A percentile compares a stretch with the other conserved stretches of the same genome.
These are phyloP conservation scores for Papiliotrema flavescens DNA, from an alignment of 1,284 basidiomycete genomes.

Conservation along the genomic window DNA sequence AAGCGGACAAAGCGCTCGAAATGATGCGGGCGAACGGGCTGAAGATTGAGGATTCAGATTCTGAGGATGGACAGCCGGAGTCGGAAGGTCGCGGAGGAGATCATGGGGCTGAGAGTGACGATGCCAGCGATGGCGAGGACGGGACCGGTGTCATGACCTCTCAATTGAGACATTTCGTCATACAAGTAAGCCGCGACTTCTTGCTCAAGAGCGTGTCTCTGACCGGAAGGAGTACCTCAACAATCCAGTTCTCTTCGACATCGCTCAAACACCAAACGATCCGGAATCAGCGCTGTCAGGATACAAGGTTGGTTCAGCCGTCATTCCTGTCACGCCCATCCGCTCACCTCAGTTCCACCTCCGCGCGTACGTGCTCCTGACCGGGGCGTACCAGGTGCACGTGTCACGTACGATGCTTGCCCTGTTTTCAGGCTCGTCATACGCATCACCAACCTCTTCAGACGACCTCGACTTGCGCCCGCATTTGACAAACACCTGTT, in stretches of 20 bases:
- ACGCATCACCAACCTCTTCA: slow-evolving; percentile 50
- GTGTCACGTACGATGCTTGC: slow-evolving; percentile 80
- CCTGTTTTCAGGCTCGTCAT: slow-evolving; percentile 72
- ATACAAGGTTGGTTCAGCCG: slow-evolving; percentile 59
- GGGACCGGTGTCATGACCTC: slow-evolving; percentile 70
- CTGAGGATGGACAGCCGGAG: slow-evolving; percentile 12
- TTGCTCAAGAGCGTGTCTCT: background rate
- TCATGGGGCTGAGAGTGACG: slow-evolving; percentile 29
- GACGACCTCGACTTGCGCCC: slow-evolving; percentile 59
- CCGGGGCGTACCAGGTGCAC: slow-evolving; percentile 71
- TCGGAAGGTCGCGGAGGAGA: slow-evolving; percentile 21
- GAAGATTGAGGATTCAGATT: slow-evolving; percentile 1
- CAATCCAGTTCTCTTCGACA: slow-evolving; percentile 72
- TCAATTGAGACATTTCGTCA: slow-evolving; percentile 92
- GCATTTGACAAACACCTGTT: slow-evolving; percentile 93
- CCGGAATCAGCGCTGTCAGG: slow-evolving; percentile 50
- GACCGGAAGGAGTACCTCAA: slow-evolving; percentile 76
- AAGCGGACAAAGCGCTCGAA: slow-evolving; percentile 1
- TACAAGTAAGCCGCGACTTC: slow-evolving; percentile 64
- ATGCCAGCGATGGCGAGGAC: slow-evolving; percentile 39
- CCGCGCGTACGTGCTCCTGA: slow-evolving; percentile 85
- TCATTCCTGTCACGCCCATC: slow-evolving; percentile 8
- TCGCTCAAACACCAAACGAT: slow-evolving; percentile 42
- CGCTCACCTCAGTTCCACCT: slow-evolving; percentile 70
- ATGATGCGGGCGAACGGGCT: slow-evolving; percentile 6